phyloP scores from a whole-genome alignment of 192 early-diverging fungal species.

The Paraglomus occultum region DNA sequence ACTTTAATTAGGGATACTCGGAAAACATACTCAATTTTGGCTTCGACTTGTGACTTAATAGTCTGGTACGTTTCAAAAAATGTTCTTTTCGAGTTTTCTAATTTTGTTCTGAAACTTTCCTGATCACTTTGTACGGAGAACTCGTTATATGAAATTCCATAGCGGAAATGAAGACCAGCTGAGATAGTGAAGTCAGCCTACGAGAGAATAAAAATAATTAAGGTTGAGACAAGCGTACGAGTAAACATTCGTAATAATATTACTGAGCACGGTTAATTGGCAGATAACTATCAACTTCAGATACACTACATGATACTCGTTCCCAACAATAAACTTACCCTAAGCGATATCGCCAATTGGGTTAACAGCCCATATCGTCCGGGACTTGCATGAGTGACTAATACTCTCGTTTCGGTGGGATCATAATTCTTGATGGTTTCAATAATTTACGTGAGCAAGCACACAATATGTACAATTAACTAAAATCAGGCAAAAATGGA shows the following conservation, averaged over 20 bases:
- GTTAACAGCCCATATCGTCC: slow-evolving; percentile 58
- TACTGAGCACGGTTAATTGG: neutral
- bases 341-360: slow-evolving; percentile 50
- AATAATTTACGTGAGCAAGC: neutral
- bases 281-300: neutral
- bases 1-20: neutral
- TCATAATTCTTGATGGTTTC: slow-evolving; percentile 43
- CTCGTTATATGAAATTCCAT: slow-evolving; percentile 61
- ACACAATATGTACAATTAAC: neutral
- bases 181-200: slow-evolving; percentile 64
- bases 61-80: slow-evolving; percentile 55
- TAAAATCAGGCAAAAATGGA: neutral
- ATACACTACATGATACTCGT: neutral
- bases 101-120: slow-evolving; percentile 50
- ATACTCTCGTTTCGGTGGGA: slow-evolving; percentile 52
- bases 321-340: slow-evolving; percentile 36
- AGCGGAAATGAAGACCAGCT: slow-evolving; percentile 61
- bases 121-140: slow-evolving; percentile 54
- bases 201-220: neutral
- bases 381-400: slow-evolving; percentile 58
- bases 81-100: slow-evolving; percentile 48
- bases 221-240: neutral
- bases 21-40: slow-evolving; percentile 46
- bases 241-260: neutral
- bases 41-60: slow-evolving; percentile 53